Evolutionary conservation across 2,329 filamentous ascomycete genomes (phyloP).

Genomic region (Fusarium succisae): DNA sequence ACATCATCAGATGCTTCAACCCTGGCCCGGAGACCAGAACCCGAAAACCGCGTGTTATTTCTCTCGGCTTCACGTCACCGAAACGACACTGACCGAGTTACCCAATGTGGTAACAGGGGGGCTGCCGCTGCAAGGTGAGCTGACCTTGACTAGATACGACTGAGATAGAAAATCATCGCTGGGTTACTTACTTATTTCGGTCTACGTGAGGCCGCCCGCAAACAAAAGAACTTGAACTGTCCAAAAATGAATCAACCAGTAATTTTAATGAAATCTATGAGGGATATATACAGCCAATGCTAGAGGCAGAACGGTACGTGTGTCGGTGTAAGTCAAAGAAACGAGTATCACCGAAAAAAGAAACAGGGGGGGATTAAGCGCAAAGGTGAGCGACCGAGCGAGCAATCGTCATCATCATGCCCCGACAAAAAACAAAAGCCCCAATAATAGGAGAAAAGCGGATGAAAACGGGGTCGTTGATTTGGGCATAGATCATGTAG

Average conservation of each 20-base stretch:
- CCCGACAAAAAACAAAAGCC: not conserved
- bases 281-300: slow-evolving; percentile 32
- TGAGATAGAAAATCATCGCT: not conserved
- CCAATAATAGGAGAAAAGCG: slow-evolving; percentile 1
- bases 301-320: slow-evolving; percentile 14
- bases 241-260: not conserved
- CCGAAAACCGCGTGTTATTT: slow-evolving; percentile 27
- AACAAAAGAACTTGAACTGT: not conserved
- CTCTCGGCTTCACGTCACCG: slow-evolving; percentile 22
- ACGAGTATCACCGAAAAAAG: slow-evolving; percentile 25
- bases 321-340: slow-evolving; percentile 23
- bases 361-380: slow-evolving; percentile 5
- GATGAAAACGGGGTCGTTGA: slow-evolving; percentile 10
- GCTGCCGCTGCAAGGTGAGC: slow-evolving; percentile 15
- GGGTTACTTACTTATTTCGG: not conserved
- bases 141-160: slow-evolving; percentile 3
- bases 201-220: slow-evolving; percentile 20
- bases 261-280: slow-evolving; percentile 4
- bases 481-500: slow-evolving; percentile 8
- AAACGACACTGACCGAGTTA: slow-evolving; percentile 26
- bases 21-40: slow-evolving; percentile 25
- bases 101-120: not conserved
- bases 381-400: not conserved
- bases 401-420: slow-evolving; percentile 8
- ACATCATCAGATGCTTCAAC: slow-evolving; percentile 18